These are phyloP conservation scores for Cytospora mali DNA, from an alignment of 2,329 filamentous ascomycete species.

Conservation along the genomic window DNA sequence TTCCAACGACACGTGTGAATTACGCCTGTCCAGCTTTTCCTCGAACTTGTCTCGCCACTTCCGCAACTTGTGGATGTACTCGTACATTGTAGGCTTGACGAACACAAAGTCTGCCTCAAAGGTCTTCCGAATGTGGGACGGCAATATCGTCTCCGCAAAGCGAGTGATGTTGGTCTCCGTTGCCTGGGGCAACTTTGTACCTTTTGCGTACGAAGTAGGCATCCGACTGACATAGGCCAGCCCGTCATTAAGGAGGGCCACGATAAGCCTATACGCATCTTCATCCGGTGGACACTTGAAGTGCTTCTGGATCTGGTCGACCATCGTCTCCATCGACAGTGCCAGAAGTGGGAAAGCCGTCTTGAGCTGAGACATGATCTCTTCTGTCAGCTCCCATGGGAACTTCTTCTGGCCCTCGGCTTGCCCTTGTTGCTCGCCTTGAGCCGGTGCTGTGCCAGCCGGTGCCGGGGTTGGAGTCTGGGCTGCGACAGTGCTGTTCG, in stretches of 20 bases:
- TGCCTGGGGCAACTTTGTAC: constrained; percentile 84
- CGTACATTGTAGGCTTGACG: constrained; percentile 95
- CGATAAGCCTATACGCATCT: constrained; percentile 94
- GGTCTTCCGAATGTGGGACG: constrained; percentile 89
- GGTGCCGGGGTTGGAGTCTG: constrained; percentile 26
- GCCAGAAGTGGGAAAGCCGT: constrained; percentile 95
- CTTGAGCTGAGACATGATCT: constrained; percentile 93
- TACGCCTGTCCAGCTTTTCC: constrained; percentile 88
- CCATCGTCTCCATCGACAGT: constrained; percentile 98
- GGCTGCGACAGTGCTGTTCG: constrained; percentile 30
- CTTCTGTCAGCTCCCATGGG: constrained; percentile 95
- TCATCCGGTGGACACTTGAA: constrained; percentile 99
- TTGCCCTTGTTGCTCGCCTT: constrained; percentile 34
- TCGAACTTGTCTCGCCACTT: constrained; percentile 98
- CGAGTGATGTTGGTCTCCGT: constrained; percentile 96
- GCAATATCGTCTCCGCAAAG: constrained; percentile 95
- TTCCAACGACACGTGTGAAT: constrained; percentile 75
- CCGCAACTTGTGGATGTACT: constrained; percentile 96
- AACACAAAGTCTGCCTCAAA: constrained; percentile 98
- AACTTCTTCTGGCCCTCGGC: constrained; percentile 64
- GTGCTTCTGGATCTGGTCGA: constrained; percentile 97
- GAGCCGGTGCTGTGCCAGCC: constrained; percentile 24
- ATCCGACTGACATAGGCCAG: constrained; percentile 89
- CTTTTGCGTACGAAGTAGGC: constrained; percentile 82
- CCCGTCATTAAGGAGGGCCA: constrained; percentile 95